Conservation (phyloP, 805 yeast species). For the Spathaspora boniae region DNA sequence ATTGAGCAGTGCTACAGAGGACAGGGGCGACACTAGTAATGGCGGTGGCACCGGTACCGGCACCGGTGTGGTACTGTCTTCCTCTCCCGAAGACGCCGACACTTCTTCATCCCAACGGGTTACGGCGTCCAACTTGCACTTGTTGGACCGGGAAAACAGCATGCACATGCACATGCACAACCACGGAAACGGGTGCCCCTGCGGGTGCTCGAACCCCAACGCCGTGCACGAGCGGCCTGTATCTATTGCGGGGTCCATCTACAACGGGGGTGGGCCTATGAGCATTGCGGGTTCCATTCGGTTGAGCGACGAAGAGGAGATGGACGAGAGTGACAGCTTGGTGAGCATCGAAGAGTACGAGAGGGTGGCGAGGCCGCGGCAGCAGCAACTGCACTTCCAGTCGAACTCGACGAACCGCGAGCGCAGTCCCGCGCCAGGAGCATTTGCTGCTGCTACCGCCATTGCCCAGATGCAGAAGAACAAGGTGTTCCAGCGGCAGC, state of each 20-base stretch:
- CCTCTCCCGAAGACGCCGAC: no score
- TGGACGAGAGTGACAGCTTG: slow-evolving; percentile 26
- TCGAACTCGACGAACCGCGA: slow-evolving; percentile 27
- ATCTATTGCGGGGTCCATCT: slow-evolving; percentile 60
- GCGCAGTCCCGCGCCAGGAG: slow-evolving; percentile 71
- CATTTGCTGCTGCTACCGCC: slow-evolving; percentile 61
- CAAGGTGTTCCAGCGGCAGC: slow-evolving; percentile 16
- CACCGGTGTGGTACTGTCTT: neutral
- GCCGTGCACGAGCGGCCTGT: slow-evolving; percentile 62
- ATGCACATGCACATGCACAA: slow-evolving; percentile 22
- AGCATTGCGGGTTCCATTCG: slow-evolving; percentile 36
- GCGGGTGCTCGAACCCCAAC: slow-evolving; percentile 55
- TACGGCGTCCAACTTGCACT: slow-evolving; percentile 13
- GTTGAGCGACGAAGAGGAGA: slow-evolving; percentile 45
- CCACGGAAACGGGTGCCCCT: slow-evolving; percentile 44
- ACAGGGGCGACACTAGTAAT: neutral
- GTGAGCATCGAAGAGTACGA: slow-evolving; percentile 26
- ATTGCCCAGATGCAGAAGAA: slow-evolving; percentile 51
- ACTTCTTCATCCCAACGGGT: slow-evolving; percentile 7
- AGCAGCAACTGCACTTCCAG: slow-evolving; percentile 3
- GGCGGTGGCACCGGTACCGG: neutral
- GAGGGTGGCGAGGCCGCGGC: neutral
- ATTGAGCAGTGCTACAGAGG: slow-evolving; percentile 12
- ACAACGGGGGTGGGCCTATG: slow-evolving; percentile 30
- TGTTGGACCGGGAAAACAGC: slow-evolving; percentile 12